Evolutionary conservation across 2,329 filamentous ascomycete species (phyloP).

Genomic region (Colletotrichum plurivorum): DNA sequence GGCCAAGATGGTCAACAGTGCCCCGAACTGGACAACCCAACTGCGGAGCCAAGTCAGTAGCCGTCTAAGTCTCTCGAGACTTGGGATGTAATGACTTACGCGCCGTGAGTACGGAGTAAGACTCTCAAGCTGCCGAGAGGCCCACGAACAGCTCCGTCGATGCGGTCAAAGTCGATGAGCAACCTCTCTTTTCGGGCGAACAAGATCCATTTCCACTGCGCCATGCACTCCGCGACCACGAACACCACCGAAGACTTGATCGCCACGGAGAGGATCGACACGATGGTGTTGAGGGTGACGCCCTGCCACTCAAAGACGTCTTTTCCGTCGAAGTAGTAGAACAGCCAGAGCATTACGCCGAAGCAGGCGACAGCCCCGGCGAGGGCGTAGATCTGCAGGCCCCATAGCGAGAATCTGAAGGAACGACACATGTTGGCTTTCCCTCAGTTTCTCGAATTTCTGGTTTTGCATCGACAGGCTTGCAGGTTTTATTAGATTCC

Average conservation of each 20-base stretch:
- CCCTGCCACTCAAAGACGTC: constrained; percentile 9
- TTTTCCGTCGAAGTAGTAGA: background rate
- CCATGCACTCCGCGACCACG: constrained; percentile 16
- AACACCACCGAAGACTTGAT: constrained; percentile 8
- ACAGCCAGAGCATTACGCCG: background rate
- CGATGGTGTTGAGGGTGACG: constrained; percentile 4
- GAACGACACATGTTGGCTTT: background rate
- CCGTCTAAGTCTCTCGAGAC: background rate
- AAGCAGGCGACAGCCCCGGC: background rate
- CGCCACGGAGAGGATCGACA: background rate
- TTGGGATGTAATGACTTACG: background rate
- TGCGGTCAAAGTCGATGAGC: constrained; percentile 27
- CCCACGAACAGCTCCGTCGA: constrained; percentile 4
- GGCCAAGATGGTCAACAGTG: constrained; percentile 14
- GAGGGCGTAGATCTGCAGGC: background rate
- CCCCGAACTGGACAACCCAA: background rate
- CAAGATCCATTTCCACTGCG: constrained; percentile 33
- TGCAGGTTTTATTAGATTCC: no score
- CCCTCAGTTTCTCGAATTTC: no score
- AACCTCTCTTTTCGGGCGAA: background rate
- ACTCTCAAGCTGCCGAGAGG: constrained; percentile 1
- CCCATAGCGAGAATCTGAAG: background rate
- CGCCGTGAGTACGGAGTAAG: background rate
- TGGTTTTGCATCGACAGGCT: no score
- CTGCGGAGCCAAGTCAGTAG: background rate